Evolutionary conservation across 73 alveolate genomes (phyloP).

Genomic region (Tetrahymena malaccensis): DNA sequence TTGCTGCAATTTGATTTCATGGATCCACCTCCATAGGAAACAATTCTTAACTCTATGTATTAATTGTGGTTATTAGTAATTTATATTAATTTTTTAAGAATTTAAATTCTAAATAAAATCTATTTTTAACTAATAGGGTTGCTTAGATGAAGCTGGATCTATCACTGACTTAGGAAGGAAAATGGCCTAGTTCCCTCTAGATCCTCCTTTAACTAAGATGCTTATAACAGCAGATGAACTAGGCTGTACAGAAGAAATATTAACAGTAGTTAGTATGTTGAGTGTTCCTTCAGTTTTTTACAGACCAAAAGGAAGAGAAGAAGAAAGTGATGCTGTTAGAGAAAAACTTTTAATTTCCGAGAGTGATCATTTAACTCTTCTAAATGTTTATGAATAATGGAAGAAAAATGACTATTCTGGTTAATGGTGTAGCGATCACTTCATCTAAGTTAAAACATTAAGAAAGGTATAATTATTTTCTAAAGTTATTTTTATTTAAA

Average conservation of each 20-base stretch:
- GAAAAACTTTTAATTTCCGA: conserved; percentile 99
- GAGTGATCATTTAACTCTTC: conserved; percentile 98
- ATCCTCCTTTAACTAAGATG: conserved; percentile 98
- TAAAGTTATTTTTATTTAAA: not conserved
- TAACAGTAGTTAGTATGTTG: conserved; percentile 98
- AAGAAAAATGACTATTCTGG: conserved; percentile 72
- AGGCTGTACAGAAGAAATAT: conserved; percentile 85
- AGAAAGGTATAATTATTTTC: conserved; percentile 78
- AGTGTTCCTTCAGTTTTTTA: conserved; percentile 97
- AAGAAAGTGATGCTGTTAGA: conserved; percentile 98
- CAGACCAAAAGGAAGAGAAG: conserved; percentile 97
- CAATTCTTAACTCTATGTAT: conserved; percentile 98
- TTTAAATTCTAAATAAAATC: not conserved
- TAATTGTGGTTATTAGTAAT: conserved; percentile 92
- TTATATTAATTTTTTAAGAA: not conserved
- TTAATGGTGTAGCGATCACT: conserved; percentile 97
- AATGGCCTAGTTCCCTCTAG: conserved; percentile 99
- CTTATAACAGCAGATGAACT: conserved; percentile 84
- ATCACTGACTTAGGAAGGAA: conserved; percentile 96
- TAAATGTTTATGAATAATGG: conserved; percentile 99
- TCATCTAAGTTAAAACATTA: conserved; percentile 92
- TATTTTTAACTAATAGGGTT: conserved; percentile 57
- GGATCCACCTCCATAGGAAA: conserved; percentile 99
- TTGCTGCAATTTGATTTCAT: conserved; percentile 97
- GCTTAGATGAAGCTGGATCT: conserved; percentile 96